Evolutionary conservation across 2,329 filamentous ascomycete species (phyloP), one percentile per base, ranked within the genome.

Genomic region (Rhynchosporium agropyri): DNA sequence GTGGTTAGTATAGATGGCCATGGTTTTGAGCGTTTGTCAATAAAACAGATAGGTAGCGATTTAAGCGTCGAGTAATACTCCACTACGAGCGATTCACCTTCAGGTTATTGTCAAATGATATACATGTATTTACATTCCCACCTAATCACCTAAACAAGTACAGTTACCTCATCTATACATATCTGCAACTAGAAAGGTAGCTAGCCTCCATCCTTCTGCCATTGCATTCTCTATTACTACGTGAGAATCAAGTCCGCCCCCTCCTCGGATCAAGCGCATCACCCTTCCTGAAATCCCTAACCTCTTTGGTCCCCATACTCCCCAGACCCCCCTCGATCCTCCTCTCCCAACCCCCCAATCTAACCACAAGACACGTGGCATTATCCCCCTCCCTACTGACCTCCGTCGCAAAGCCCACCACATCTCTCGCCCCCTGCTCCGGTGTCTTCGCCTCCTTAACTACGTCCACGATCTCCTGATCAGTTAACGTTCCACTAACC

Each of bases 381-480:
- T 90, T 90, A 73, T 90, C 87, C 9, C 87, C 87, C 63, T 77
- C 76, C 15, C 69, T 68, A 5, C 65, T 71, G 3, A 97, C 90
- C 77, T 98, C 95, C 0, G 91, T 95, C 0, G 94, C 92, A 76
- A 95, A 97, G 61, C 86, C 85, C 33, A 97, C 91, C 7, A 99
- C 85, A 65, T 89, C 86, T 63, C 83, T 83, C 1, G 92, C 87
- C 3, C 88, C 95, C 74, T 96, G 86, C 69, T 97, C 94, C 0
- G 95, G 95, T 0, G 94, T 98, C 73, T 83, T 88, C 4, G 92
- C 91, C 77, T 99, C 95, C 76, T 98, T 98, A 71, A 98, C 83
- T 38, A 98, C 87, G 74, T 99, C 95, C 36, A 97, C 93, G 65
- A 98, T 92, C 78, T 99, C 95, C 78, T 98, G 94, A 73, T 99